Conservation (phyloP, 1,284 basidiomycete genomes). For the Marasmius tenuissimus region DNA sequence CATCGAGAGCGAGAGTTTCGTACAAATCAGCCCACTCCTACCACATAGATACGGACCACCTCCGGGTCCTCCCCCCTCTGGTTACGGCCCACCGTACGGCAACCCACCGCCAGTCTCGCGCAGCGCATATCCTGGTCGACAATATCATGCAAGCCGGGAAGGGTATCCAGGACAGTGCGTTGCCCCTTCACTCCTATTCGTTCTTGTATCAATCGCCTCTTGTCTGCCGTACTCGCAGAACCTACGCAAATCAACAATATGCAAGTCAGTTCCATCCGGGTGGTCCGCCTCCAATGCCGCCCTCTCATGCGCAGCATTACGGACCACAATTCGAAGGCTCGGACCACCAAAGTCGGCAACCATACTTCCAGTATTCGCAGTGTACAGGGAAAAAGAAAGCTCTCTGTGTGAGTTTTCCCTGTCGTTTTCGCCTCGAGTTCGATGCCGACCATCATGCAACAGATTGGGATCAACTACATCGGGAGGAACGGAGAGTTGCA, state of each 20-base stretch:
- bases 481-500: slow-evolving; percentile 61
- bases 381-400: slow-evolving; percentile 82
- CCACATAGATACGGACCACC: slow-evolving; percentile 16
- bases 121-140: slow-evolving; percentile 36
- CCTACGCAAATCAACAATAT: background rate
- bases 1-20: too few relatives aligned
- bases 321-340: slow-evolving; percentile 60
- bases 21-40: too few relatives aligned
- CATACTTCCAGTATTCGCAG: slow-evolving; percentile 83
- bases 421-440: background rate
- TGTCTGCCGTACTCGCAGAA: background rate
- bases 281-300: slow-evolving; percentile 56
- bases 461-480: slow-evolving; percentile 87
- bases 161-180: slow-evolving; percentile 25
- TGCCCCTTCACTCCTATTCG: slow-evolving; percentile 4
- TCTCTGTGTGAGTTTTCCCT: slow-evolving; percentile 55
- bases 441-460: background rate
- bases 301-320: slow-evolving; percentile 64
- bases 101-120: slow-evolving; percentile 23
- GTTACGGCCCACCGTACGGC: slow-evolving; percentile 14
- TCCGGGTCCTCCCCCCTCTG: slow-evolving; percentile 21
- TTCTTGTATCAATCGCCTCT: background rate
- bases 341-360: slow-evolving; percentile 50
- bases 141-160: slow-evolving; percentile 27
- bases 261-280: slow-evolving; percentile 13